phyloP scores from a whole-genome alignment of 192 early-diverging fungal species.

The Dispira parvispora region DNA sequence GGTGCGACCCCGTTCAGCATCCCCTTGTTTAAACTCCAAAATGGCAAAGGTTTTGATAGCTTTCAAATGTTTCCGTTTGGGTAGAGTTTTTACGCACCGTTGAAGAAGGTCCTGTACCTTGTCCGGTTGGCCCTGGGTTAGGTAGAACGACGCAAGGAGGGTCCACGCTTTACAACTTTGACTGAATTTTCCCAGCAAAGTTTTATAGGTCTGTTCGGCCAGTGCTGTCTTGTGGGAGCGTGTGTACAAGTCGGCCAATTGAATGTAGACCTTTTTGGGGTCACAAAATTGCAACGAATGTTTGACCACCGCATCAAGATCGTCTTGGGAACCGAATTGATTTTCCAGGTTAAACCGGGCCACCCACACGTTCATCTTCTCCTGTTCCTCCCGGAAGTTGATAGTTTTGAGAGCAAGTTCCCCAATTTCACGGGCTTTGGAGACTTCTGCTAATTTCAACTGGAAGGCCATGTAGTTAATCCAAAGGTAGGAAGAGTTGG shows the following conservation, averaged over 20 bases:
- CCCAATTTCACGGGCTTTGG: slow-evolving; percentile 80
- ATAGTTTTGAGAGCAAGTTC: slow-evolving; percentile 91
- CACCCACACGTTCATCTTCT: slow-evolving; percentile 97
- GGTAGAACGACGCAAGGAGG: slow-evolving; percentile 60
- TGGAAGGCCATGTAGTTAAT: slow-evolving; percentile 99
- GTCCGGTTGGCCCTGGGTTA: slow-evolving; percentile 46
- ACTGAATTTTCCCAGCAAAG: slow-evolving; percentile 70
- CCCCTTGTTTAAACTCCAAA: slow-evolving; percentile 95
- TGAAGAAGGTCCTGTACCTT: slow-evolving; percentile 70
- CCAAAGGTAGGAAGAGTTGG: slow-evolving; percentile 94
- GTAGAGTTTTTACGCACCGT: slow-evolving; percentile 59
- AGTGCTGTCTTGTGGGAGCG: slow-evolving; percentile 51
- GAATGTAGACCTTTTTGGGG: slow-evolving; percentile 74
- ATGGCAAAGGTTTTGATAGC: slow-evolving; percentile 89
- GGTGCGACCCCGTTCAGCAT: slow-evolving; percentile 91
- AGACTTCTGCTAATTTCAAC: slow-evolving; percentile 80
- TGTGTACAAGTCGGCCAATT: slow-evolving; percentile 83
- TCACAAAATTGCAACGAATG: slow-evolving; percentile 73
- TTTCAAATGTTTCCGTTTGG: slow-evolving; percentile 92
- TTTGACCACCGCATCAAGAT: slow-evolving; percentile 67
- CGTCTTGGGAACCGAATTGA: slow-evolving; percentile 72
- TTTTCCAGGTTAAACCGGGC: slow-evolving; percentile 93
- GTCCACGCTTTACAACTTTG: slow-evolving; percentile 87
- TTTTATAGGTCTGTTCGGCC: slow-evolving; percentile 52
- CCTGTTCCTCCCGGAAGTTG: slow-evolving; percentile 78